Conservation (phyloP, 495 filamentous ascomycete species). For the Opeltia flavorubescens region DNA sequence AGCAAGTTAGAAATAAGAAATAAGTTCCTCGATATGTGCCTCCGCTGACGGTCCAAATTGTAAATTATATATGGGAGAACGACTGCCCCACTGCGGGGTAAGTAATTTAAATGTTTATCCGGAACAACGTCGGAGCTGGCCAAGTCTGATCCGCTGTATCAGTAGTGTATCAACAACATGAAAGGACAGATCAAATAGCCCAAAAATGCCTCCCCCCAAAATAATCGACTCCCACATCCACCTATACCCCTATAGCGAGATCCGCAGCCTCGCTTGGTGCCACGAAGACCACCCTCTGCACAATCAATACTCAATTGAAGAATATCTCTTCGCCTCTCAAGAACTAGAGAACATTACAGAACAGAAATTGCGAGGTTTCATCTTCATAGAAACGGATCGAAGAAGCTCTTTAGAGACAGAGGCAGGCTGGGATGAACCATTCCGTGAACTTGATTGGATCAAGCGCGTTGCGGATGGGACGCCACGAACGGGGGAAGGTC, state of each 20-base stretch:
- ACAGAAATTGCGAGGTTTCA: slow-evolving; percentile 44
- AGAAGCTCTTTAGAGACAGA: slow-evolving; percentile 39
- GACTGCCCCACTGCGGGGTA: too few relatives aligned
- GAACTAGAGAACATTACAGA: slow-evolving; percentile 9
- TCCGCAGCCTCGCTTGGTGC: slow-evolving; percentile 51
- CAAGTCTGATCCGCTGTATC: too few relatives aligned
- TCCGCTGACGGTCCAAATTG: too few relatives aligned
- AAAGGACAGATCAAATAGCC: too few relatives aligned
- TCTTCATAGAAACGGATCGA: slow-evolving; percentile 73
- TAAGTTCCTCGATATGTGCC: too few relatives aligned
- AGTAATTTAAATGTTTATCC: too few relatives aligned
- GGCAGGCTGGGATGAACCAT: slow-evolving; percentile 39
- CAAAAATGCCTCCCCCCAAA: too few relatives aligned
- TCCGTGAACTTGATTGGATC: slow-evolving; percentile 58
- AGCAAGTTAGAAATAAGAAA: too few relatives aligned
- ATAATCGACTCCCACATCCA: slow-evolving; percentile 83
- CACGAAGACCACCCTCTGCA: slow-evolving; percentile 38
- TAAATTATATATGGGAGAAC: too few relatives aligned
- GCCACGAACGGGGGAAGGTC: slow-evolving; percentile 45
- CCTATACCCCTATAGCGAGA: slow-evolving; percentile 55
- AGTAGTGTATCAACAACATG: too few relatives aligned
- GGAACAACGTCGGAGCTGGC: too few relatives aligned
- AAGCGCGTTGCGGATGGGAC: slow-evolving; percentile 46
- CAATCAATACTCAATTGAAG: slow-evolving; percentile 43
- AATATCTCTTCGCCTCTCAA: slow-evolving; percentile 29